phyloP scores from a whole-genome alignment of 345 rosid species.

The Citrus reticulata region DNA sequence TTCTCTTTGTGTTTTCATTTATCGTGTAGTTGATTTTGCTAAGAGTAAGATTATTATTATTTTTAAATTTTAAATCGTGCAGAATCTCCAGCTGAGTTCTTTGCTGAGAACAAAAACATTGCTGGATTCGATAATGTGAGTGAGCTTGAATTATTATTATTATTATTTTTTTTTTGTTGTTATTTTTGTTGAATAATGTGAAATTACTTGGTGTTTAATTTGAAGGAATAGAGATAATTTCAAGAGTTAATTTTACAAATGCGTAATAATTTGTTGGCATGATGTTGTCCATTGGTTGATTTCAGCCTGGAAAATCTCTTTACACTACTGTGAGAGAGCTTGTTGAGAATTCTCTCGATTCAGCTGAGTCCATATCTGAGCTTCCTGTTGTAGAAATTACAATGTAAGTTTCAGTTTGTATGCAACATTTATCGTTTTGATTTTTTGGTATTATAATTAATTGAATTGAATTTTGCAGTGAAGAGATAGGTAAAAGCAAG shows the following conservation, averaged over 20 bases:
- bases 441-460: neutral
- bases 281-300: conserved; percentile 11
- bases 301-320: conserved; percentile 87
- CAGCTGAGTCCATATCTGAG: conserved; percentile 88
- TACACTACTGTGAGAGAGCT: conserved; percentile 93
- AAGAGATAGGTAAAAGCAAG: conserved; percentile 83
- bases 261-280: neutral
- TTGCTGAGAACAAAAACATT: conserved; percentile 96
- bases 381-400: conserved; percentile 85
- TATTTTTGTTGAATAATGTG: too few species aligned
- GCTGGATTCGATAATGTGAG: conserved; percentile 98
- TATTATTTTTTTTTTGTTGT: too few species aligned
- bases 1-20: neutral
- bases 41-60: neutral
- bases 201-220: neutral
- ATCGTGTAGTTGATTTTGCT: neutral
- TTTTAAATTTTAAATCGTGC: conserved; percentile 13
- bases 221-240: neutral
- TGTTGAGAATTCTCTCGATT: conserved; percentile 93
- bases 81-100: conserved; percentile 99
- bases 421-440: neutral
- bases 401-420: conserved; percentile 44
- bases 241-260: neutral
- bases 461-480: conserved; percentile 45
- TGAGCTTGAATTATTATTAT: neutral